phyloP scores from a whole-genome alignment of 2,329 filamentous ascomycete species.

The Calonectria pauciramosa region DNA sequence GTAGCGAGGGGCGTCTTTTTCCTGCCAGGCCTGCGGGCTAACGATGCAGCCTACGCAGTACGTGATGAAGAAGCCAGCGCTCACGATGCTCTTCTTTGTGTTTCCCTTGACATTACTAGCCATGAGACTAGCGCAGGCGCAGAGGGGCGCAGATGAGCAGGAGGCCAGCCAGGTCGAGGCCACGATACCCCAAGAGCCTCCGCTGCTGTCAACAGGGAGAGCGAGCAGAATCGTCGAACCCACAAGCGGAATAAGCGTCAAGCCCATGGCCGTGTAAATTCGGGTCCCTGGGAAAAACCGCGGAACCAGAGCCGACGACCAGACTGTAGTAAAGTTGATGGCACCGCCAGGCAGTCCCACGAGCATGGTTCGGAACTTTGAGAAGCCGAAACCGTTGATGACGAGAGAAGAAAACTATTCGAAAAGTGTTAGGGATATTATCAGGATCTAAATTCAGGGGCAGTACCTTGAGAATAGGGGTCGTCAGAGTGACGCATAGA shows the following conservation, averaged over 20 bases:
- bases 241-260: constrained; percentile 19
- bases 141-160: constrained; percentile 34
- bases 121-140: constrained; percentile 37
- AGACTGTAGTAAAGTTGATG: constrained; percentile 37
- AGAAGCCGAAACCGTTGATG: constrained; percentile 29
- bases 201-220: constrained; percentile 27
- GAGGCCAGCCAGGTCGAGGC: constrained; percentile 43
- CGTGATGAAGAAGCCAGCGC: constrained; percentile 42
- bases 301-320: constrained; percentile 38
- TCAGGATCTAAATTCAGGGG: too few relatives aligned
- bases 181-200: constrained; percentile 41
- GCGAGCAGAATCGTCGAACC: constrained; percentile 32
- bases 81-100: constrained; percentile 46
- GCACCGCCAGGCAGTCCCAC: constrained; percentile 23
- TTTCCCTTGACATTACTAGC: constrained; percentile 49
- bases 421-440: too few relatives aligned
- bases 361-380: constrained; percentile 31
- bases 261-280: constrained; percentile 29
- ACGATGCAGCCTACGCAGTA: constrained; percentile 46
- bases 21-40: constrained; percentile 40
- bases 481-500: constrained; percentile 36
- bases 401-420: constrained; percentile 27
- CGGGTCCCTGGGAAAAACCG: constrained; percentile 34
- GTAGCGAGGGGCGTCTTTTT: constrained; percentile 39
- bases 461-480: constrained; percentile 39